phyloP scores from a whole-genome alignment of 257 asterid genomes.

The Verbena officinalis region DNA sequence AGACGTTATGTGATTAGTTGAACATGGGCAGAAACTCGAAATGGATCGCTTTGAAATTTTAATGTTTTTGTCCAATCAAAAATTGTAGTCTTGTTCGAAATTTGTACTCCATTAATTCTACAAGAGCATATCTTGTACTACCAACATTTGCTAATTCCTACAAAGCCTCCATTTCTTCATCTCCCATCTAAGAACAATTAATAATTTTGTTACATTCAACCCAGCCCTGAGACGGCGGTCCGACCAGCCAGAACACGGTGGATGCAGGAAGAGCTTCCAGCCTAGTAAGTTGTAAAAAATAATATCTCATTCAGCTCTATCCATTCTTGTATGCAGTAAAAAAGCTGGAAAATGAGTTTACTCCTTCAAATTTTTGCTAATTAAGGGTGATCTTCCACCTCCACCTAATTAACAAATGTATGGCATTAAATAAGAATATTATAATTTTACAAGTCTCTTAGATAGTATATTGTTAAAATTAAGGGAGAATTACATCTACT shows the following conservation, averaged over 20 bases:
- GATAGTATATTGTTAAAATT: too few relatives aligned
- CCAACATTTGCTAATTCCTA: constrained; percentile 20
- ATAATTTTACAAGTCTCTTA: too few relatives aligned
- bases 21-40: too few relatives aligned
- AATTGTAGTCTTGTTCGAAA: neutral
- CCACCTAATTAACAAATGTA: constrained; percentile 26
- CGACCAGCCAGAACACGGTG: neutral
- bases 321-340: constrained; percentile 42
- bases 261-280: constrained; percentile 17
- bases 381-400: constrained; percentile 41
- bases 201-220: neutral
- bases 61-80: neutral
- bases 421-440: too few relatives aligned
- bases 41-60: neutral
- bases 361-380: constrained; percentile 35
- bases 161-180: constrained; percentile 8
- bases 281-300: constrained; percentile 21
- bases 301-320: constrained; percentile 41
- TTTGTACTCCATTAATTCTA: neutral
- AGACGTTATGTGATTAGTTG: too few relatives aligned
- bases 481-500: too few relatives aligned
- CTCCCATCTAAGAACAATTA: neutral
- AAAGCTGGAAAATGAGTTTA: constrained; percentile 37
- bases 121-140: constrained; percentile 1
- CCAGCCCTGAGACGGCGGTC: neutral